These are phyloP conservation scores for Aspergillus sp. DNA, from an alignment of 2,329 filamentous ascomycete species.

Conservation along the genomic window DNA sequence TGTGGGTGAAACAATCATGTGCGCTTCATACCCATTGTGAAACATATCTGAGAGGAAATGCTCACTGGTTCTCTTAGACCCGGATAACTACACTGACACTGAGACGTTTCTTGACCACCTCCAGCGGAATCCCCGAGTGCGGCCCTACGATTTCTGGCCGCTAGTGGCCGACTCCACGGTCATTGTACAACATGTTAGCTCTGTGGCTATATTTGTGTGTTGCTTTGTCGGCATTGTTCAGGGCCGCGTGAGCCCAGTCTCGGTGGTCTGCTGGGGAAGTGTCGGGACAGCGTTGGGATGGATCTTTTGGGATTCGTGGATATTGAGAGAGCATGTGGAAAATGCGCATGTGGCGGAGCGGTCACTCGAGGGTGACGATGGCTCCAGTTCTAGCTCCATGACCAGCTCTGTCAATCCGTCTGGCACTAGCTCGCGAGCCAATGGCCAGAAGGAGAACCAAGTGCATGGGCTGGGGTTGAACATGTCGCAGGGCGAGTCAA, in stretches of 20 bases:
- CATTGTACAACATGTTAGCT: slow-evolving; percentile 95
- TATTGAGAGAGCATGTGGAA: slow-evolving; percentile 66
- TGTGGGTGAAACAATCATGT: slow-evolving; percentile 98
- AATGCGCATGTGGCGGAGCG: slow-evolving; percentile 30
- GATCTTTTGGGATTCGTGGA: slow-evolving; percentile 90
- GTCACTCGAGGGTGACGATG: slow-evolving; percentile 38
- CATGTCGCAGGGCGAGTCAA: slow-evolving; percentile 41
- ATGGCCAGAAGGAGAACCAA: slow-evolving; percentile 33
- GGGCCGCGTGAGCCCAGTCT: slow-evolving; percentile 83
- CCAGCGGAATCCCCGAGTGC: slow-evolving; percentile 87
- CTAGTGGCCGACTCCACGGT: slow-evolving; percentile 93
- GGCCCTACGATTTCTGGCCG: slow-evolving; percentile 98
- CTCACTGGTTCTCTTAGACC: slow-evolving; percentile 57
- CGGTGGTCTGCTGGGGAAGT: slow-evolving; percentile 82
- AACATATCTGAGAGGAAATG: not conserved
- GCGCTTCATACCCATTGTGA: slow-evolving; percentile 35
- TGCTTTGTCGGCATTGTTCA: slow-evolving; percentile 91
- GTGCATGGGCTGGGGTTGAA: slow-evolving; percentile 48
- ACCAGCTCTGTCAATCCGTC: slow-evolving; percentile 35
- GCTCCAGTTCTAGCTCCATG: slow-evolving; percentile 44
- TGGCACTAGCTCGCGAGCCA: slow-evolving; percentile 28
- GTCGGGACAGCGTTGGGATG: slow-evolving; percentile 82
- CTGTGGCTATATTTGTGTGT: slow-evolving; percentile 89
- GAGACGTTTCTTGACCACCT: slow-evolving; percentile 95
- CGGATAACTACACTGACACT: slow-evolving; percentile 98